Percentiles rank a stretch among this genome's conserved stretches.
Evolutionary conservation across 495 filamentous ascomycete genomes (phyloP).

Genomic region (Pyrenopolyporus hunteri): DNA sequence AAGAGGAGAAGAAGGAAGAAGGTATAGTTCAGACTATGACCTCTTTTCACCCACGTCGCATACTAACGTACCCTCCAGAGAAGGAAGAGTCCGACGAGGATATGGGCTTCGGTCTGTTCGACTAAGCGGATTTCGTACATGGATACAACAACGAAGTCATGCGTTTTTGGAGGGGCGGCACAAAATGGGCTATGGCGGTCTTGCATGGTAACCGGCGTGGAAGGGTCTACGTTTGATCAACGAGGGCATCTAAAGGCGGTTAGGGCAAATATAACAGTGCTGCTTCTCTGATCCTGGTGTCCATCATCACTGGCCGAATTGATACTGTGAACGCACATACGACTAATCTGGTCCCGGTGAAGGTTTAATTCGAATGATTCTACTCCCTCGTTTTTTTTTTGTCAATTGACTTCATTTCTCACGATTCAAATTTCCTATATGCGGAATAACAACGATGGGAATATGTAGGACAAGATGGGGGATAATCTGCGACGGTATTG

Average conservation of each 20-base stretch:
- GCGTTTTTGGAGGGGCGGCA: conserved; percentile 34
- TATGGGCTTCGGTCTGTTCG: conserved; percentile 99
- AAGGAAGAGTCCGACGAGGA: conserved; percentile 97
- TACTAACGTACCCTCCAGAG: conserved; percentile 51
- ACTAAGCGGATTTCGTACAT: conserved; percentile 62
- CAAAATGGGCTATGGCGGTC: conserved; percentile 39
- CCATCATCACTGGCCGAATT: background rate
- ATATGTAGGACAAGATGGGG: too few species aligned
- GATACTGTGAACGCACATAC: background rate
- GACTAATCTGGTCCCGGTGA: too few species aligned
- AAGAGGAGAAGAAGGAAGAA: conserved; percentile 77
- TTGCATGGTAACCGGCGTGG: conserved; percentile 38
- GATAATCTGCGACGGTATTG: too few species aligned
- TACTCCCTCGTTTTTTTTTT: too few species aligned
- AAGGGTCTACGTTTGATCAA: conserved; percentile 38
- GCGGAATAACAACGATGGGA: too few species aligned
- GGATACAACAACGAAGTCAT: conserved; percentile 38
- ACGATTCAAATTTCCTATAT: too few species aligned
- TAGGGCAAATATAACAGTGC: conserved; percentile 40
- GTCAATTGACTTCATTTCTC: too few species aligned
- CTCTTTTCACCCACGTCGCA: background rate
- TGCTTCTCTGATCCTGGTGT: conserved; percentile 33
- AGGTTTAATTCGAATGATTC: too few species aligned
- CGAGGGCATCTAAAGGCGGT: conserved; percentile 34
- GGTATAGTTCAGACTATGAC: conserved; percentile 50